Conservation (phyloP, 805 yeast species). For the Wickerhamiella lipophila region DNA sequence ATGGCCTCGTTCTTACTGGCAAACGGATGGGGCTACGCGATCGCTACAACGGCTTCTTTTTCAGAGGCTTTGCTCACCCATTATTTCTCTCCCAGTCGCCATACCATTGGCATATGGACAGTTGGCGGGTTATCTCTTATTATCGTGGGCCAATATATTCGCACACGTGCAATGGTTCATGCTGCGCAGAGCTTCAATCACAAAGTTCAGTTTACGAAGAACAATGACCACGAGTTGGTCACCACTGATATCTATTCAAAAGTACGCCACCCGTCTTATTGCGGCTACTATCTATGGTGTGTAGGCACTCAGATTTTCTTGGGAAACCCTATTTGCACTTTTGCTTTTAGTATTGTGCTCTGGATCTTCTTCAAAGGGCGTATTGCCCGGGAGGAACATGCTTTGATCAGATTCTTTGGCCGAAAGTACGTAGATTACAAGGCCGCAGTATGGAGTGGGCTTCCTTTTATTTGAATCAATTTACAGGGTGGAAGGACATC, state of each 20-base stretch:
- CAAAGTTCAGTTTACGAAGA: slow-evolving; percentile 43
- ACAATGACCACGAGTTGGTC: slow-evolving; percentile 50
- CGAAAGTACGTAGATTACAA: slow-evolving; percentile 46
- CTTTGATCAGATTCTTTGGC: slow-evolving; percentile 58
- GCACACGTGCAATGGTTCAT: slow-evolving; percentile 74
- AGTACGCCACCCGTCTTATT: slow-evolving; percentile 79
- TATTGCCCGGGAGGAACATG: slow-evolving; percentile 55
- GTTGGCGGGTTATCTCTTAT: slow-evolving; percentile 38
- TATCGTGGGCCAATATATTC: slow-evolving; percentile 48
- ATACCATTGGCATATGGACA: slow-evolving; percentile 19
- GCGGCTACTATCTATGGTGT: slow-evolving; percentile 91
- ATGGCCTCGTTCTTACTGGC: slow-evolving; percentile 56
- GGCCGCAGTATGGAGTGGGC: slow-evolving; percentile 38
- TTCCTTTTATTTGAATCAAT: slow-evolving; percentile 52
- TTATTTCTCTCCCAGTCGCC: slow-evolving; percentile 17
- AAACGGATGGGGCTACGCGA: slow-evolving; percentile 46
- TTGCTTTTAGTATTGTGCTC: slow-evolving; percentile 44
- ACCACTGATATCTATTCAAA: slow-evolving; percentile 57
- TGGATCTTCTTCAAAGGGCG: slow-evolving; percentile 58
- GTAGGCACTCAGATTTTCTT: slow-evolving; percentile 67
- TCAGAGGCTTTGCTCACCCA: slow-evolving; percentile 38
- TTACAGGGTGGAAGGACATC: no score
- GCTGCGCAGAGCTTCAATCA: slow-evolving; percentile 85
- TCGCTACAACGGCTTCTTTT: slow-evolving; percentile 46
- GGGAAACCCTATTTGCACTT: slow-evolving; percentile 48